Evolutionary conservation across 1,284 basidiomycete genomes (phyloP).

Genomic region (Marasmius sp.): DNA sequence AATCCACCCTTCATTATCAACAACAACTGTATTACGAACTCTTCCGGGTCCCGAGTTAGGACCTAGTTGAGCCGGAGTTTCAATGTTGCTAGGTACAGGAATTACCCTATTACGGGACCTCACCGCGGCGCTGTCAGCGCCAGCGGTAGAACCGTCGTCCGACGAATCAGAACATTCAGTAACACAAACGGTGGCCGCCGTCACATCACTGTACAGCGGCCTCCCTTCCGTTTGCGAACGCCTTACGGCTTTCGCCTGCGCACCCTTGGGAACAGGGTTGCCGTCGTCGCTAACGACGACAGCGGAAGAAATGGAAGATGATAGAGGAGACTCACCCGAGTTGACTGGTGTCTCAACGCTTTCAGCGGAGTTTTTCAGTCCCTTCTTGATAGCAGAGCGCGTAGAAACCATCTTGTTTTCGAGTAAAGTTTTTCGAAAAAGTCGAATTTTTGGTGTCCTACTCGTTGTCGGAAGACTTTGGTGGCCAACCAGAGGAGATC

Average conservation of each 20-base stretch:
- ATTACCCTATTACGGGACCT: background rate
- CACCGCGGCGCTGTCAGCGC: background rate
- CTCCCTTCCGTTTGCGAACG: background rate
- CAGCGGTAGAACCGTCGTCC: background rate
- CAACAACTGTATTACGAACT: too few relatives aligned
- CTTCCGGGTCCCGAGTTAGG: background rate
- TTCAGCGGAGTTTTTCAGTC: background rate
- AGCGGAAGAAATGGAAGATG: background rate
- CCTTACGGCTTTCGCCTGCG: background rate
- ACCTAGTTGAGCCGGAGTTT: background rate
- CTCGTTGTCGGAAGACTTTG: background rate
- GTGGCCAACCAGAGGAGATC: background rate
- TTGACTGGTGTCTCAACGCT: background rate
- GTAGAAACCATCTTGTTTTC: background rate
- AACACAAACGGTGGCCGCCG: background rate
- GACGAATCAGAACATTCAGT: background rate
- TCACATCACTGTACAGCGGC: background rate
- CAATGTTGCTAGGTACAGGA: background rate
- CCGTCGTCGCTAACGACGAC: too few relatives aligned
- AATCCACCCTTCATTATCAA: too few relatives aligned
- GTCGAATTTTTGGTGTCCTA: background rate
- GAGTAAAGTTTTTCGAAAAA: background rate
- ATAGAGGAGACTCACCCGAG: background rate
- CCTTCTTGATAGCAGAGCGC: background rate
- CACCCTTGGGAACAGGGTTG: background rate